These are phyloP conservation scores for Hyphochytrium catenoides DNA, from an alignment of 352 stramenopile species.

Conservation along the genomic window DNA sequence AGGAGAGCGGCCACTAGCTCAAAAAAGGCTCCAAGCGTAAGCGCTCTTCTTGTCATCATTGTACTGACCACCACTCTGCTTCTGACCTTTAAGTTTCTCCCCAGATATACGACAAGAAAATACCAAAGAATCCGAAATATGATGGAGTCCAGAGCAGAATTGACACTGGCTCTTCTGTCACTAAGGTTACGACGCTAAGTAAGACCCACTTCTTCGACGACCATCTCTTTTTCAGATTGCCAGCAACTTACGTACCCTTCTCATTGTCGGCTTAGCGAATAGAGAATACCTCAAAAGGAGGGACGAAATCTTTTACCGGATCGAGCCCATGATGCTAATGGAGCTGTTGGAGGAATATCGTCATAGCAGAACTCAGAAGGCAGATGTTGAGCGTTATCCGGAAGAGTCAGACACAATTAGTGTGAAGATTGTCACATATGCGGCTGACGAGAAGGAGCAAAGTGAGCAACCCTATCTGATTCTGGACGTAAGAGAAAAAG, in stretches of 20 bases:
- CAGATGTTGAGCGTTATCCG: not conserved
- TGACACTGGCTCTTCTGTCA: constrained; percentile 33
- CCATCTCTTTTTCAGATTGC: no score
- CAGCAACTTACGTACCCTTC: no score
- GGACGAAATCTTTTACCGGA: constrained; percentile 46
- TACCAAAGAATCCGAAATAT: constrained; percentile 43
- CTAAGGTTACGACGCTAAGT: constrained; percentile 52
- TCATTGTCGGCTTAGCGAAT: no score
- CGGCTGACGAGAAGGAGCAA: constrained; percentile 38
- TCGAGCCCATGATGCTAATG: constrained; percentile 29
- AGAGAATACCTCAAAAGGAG: constrained; percentile 49
- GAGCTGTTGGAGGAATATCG: constrained; percentile 51
- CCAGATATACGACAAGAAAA: constrained; percentile 45
- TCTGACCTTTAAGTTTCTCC: not conserved
- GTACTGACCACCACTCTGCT: no score
- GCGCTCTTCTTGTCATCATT: no score
- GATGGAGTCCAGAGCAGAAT: constrained; percentile 50
- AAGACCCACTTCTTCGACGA: constrained; percentile 3
- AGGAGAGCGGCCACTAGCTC: no score
- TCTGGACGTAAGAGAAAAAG: constrained; percentile 30
- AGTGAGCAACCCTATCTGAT: constrained; percentile 45
- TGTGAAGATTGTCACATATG: constrained; percentile 43
- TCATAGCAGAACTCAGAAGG: no score
- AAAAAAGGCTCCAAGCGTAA: no score
- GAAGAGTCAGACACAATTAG: not conserved